Evolutionary conservation across 179 eudicot genomes (phyloP).

Genomic region (Silene coronaria): DNA sequence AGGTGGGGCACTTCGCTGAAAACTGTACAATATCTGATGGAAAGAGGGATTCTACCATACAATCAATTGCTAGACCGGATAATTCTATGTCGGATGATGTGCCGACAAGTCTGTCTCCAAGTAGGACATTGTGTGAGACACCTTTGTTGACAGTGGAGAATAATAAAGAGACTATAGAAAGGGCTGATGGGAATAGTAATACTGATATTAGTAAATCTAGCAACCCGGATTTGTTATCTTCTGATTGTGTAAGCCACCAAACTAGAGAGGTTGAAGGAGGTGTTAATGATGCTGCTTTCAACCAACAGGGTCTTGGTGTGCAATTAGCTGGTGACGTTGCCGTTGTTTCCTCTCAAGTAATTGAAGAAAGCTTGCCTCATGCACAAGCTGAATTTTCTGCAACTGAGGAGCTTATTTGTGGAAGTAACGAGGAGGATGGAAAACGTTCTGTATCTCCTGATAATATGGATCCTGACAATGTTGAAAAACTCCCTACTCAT

Average conservation of each 20-base stretch:
- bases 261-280: conserved; percentile 22
- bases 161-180: conserved; percentile 12
- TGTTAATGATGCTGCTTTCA: conserved; percentile 20
- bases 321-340: conserved; percentile 14
- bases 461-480: conserved; percentile 22
- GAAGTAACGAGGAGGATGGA: conserved; percentile 21
- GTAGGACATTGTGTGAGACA: conserved; percentile 25
- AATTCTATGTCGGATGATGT: conserved; percentile 22
- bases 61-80: conserved; percentile 21
- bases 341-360: conserved; percentile 19
- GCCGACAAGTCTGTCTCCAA: conserved; percentile 25
- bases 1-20: conserved; percentile 16
- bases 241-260: conserved; percentile 30
- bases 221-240: conserved; percentile 13
- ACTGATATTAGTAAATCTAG: conserved; percentile 9
- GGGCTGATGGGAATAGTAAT: conserved; percentile 10
- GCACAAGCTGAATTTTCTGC: conserved; percentile 22
- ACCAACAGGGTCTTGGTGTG: conserved; percentile 20
- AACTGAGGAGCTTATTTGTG: conserved; percentile 27
- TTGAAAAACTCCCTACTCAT: conserved; percentile 20
- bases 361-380: conserved; percentile 18
- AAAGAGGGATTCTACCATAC: conserved; percentile 21
- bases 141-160: conserved; percentile 26
- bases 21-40: conserved; percentile 20
- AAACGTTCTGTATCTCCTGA: conserved; percentile 19